Percentiles rank a stretch among this genome's conserved stretches.
Conservation (phyloP, 129 eudicot genomes). For the Calendula officinalis region DNA sequence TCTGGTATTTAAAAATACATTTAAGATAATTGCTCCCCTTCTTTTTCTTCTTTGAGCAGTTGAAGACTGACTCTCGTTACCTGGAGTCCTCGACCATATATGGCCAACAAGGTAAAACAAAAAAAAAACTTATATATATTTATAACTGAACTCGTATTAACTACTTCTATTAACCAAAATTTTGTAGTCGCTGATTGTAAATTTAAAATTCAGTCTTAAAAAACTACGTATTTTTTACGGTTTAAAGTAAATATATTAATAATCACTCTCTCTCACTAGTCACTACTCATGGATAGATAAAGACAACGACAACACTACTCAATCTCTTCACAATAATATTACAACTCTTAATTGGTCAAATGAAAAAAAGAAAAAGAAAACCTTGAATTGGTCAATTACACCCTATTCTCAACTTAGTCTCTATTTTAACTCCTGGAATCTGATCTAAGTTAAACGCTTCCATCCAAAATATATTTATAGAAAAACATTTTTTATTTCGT, state of each 20-base stretch:
- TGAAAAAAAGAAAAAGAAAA: no score
- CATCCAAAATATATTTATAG: slow-evolving; percentile 22
- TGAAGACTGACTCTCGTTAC: slow-evolving; percentile 8
- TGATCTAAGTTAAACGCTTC: slow-evolving; percentile 24
- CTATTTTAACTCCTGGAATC: slow-evolving; percentile 5
- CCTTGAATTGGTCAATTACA: not conserved
- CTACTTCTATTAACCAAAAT: no score
- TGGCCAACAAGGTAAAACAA: not conserved
- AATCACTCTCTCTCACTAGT: no score
- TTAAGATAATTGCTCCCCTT: slow-evolving; percentile 12
- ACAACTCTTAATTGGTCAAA: no score
- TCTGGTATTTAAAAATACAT: not conserved
- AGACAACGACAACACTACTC: no score
- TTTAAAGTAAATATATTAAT: no score
- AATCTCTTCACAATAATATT: no score
- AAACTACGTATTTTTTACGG: no score
- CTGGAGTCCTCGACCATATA: not conserved
- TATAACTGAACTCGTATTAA: not conserved
- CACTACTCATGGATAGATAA: no score
- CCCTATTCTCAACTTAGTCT: not conserved
- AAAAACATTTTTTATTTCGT: not conserved
- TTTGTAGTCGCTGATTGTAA: no score
- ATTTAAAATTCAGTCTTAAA: no score
- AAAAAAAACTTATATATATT: not conserved
- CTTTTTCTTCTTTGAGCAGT: slow-evolving; percentile 4